These are phyloP conservation scores for Solanum pimpinellifolium DNA, from an alignment of 257 asterid genomes.

Conservation along the genomic window DNA sequence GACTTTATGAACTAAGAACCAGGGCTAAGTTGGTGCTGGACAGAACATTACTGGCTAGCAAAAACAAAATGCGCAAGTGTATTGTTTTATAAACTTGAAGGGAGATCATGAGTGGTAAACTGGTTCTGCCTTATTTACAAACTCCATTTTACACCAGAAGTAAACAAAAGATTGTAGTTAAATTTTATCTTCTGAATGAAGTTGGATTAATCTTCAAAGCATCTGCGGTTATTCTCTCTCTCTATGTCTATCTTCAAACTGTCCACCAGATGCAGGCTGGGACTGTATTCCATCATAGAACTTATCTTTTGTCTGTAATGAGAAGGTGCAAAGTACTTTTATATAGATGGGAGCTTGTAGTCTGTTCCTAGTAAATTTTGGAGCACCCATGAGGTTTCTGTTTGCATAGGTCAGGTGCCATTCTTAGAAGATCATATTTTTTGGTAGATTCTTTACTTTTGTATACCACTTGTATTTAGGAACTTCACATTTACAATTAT, in stretches of 20 bases:
- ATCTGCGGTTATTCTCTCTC: not conserved
- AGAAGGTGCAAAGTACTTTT: not conserved
- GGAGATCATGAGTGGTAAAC: not conserved
- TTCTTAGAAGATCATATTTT: not conserved
- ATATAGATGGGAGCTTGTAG: not conserved
- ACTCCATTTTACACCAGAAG: not conserved
- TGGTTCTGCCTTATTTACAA: not conserved
- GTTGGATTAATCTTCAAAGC: not conserved
- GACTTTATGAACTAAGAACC: not conserved
- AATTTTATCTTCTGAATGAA: not conserved
- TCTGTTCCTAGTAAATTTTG: not conserved
- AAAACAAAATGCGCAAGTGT: not conserved
- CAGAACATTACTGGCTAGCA: not conserved
- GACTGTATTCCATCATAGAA: not conserved
- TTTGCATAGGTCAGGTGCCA: not conserved
- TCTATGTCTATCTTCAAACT: not conserved
- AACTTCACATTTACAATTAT: not conserved
- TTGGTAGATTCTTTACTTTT: not conserved
- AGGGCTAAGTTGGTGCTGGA: not conserved
- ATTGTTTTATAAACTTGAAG: not conserved
- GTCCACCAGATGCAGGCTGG: not conserved
- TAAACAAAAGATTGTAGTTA: not conserved
- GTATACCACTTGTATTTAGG: not conserved
- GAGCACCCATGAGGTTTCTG: not conserved
- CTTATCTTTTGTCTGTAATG: not conserved